Evolutionary conservation across 2,329 filamentous ascomycete species (phyloP).

Genomic region (Colletotrichum orbiculare): DNA sequence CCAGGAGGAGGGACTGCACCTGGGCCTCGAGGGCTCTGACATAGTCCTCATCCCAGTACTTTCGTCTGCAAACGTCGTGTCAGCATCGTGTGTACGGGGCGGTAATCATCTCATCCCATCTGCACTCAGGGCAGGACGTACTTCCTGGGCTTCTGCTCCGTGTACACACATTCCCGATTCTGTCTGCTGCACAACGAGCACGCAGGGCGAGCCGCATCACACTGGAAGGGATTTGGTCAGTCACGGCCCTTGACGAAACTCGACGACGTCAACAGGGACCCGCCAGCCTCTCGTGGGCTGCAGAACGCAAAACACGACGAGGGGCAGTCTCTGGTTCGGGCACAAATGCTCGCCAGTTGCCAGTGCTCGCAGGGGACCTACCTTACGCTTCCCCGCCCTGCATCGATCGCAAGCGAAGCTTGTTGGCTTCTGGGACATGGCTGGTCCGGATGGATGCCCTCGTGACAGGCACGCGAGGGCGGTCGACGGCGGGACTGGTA

Average conservation of each 20-base stretch:
- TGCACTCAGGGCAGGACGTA: neutral
- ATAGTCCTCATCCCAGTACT: constrained; percentile 39
- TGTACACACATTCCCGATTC: constrained; percentile 35
- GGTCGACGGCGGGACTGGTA: neutral
- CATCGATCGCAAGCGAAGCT: constrained; percentile 34
- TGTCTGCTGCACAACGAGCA: constrained; percentile 36
- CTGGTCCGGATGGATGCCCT: neutral
- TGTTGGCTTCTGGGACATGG: constrained; percentile 32
- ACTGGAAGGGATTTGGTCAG: constrained; percentile 25
- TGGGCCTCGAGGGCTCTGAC: constrained; percentile 37
- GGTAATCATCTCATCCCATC: too few species aligned
- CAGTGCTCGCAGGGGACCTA: neutral
- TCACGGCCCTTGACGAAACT: neutral
- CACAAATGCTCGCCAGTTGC: too few species aligned
- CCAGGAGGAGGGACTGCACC: constrained; percentile 35
- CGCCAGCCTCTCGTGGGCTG: constrained; percentile 1
- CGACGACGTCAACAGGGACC: constrained; percentile 1
- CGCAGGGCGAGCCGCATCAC: constrained; percentile 36
- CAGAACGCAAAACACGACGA: neutral
- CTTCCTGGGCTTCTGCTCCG: constrained; percentile 29
- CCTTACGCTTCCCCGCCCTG: constrained; percentile 33
- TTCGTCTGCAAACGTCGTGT: constrained; percentile 27
- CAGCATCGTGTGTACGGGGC: neutral
- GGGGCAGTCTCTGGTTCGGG: neutral
- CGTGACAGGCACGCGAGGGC: neutral